Conservation (phyloP, 2,329 filamentous ascomycete species). For the Metarhizium brunneum region DNA sequence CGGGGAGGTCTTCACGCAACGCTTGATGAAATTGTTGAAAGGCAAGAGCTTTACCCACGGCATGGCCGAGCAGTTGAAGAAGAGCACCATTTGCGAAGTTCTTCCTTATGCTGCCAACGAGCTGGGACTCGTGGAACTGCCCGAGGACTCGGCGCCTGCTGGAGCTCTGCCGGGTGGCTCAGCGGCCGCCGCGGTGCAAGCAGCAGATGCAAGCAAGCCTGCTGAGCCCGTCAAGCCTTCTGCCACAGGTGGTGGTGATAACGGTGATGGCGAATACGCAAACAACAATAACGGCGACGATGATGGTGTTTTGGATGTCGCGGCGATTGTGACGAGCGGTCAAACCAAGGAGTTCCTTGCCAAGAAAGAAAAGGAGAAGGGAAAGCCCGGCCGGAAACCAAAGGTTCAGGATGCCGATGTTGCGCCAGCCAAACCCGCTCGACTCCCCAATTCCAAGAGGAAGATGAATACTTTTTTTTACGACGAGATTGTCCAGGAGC, state of each 20-base stretch:
- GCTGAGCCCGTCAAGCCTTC: conserved; percentile 8
- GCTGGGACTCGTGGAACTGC: conserved; percentile 39
- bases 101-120: conserved; percentile 43
- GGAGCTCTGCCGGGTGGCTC: conserved; percentile 10
- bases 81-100: conserved; percentile 57
- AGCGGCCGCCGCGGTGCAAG: conserved; percentile 18
- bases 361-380: conserved; percentile 75
- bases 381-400: conserved; percentile 42
- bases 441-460: conserved; percentile 64
- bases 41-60: conserved; percentile 50
- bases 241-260: conserved; percentile 25
- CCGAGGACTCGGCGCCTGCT: conserved; percentile 22
- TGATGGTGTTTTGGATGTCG: conserved; percentile 74
- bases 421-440: conserved; percentile 43
- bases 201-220: conserved; percentile 27
- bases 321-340: conserved; percentile 73
- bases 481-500: conserved; percentile 56
- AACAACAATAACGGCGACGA: conserved; percentile 32
- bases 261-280: conserved; percentile 22
- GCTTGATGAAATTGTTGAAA: conserved; percentile 58
- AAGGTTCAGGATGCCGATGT: conserved; percentile 46
- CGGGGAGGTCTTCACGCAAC: conserved; percentile 76
- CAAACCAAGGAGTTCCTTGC: conserved; percentile 76
- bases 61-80: conserved; percentile 64
- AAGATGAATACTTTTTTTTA: conserved; percentile 63